Conservation (phyloP, 192 early-diverging fungal genomes). For the Thamnidium elegans region DNA sequence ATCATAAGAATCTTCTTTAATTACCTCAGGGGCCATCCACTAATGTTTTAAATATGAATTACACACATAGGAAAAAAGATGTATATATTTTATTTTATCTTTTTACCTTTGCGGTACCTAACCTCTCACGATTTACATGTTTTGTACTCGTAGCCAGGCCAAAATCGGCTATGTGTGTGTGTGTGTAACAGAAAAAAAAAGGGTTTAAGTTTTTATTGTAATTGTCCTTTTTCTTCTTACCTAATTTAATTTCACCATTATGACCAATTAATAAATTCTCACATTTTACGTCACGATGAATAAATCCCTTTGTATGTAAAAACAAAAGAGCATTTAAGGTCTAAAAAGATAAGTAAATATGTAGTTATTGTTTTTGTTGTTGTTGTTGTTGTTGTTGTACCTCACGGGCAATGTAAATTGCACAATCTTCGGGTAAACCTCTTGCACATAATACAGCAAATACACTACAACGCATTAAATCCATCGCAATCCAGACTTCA, state of each 20-base stretch:
- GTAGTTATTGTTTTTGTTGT: neutral
- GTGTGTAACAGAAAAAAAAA: too few relatives aligned
- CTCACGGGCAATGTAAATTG: conserved; percentile 31
- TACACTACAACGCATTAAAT: conserved; percentile 38
- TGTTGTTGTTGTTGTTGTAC: too few relatives aligned
- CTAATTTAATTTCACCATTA: conserved; percentile 38
- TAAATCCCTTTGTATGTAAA: conserved; percentile 34
- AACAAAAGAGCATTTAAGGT: conserved; percentile 32
- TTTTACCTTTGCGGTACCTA: conserved; percentile 39
- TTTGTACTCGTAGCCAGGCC: conserved; percentile 28
- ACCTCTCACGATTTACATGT: conserved; percentile 32
- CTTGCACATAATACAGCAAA: conserved; percentile 34
- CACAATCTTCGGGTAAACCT: conserved; percentile 35
- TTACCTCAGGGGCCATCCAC: conserved; percentile 46
- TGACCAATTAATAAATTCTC: conserved; percentile 37
- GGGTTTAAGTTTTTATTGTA: neutral
- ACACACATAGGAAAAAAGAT: neutral
- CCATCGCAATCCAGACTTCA: conserved; percentile 42
- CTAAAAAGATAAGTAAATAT: neutral
- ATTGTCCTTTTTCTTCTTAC: conserved; percentile 1
- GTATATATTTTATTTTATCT: too few relatives aligned
- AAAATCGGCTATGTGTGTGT: conserved; percentile 40
- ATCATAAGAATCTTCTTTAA: conserved; percentile 32
- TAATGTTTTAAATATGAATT: neutral
- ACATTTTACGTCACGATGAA: conserved; percentile 43